phyloP scores from a whole-genome alignment of 352 stramenopile species.

The Blastocystis sp. region DNA sequence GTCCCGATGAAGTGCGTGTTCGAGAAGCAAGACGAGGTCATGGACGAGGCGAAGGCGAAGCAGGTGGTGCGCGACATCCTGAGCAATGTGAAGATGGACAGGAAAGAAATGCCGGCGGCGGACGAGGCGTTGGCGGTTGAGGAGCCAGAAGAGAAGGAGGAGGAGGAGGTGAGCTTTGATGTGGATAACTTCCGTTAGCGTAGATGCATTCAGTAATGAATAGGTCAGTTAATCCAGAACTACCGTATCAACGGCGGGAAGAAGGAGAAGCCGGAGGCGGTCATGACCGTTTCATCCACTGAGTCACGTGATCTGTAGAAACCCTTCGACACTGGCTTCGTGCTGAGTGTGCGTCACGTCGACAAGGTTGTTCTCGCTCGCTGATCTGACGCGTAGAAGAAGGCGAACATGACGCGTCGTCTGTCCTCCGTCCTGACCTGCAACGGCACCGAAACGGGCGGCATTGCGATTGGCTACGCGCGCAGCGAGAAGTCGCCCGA shows the following conservation, averaged over 20 bases:
- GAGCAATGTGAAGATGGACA: neutral
- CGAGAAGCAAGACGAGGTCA: neutral
- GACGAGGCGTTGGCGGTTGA: neutral
- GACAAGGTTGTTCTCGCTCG: neutral
- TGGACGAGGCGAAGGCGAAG: conserved; percentile 30
- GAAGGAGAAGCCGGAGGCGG: neutral
- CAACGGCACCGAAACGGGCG: conserved; percentile 20
- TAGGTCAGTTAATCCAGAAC: conserved; percentile 38
- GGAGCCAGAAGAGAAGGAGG: neutral
- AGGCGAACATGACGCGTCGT: conserved; percentile 55
- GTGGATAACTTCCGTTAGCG: neutral
- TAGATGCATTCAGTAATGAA: neutral
- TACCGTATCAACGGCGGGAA: neutral
- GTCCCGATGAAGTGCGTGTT: neutral
- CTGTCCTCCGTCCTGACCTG: conserved; percentile 13
- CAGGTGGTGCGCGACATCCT: conserved; percentile 6
- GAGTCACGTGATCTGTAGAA: neutral
- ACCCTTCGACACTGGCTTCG: conserved; percentile 25
- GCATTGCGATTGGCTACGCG: conserved; percentile 30
- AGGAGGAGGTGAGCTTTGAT: neutral
- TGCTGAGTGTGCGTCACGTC: conserved; percentile 20
- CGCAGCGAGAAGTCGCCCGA: conserved; percentile 44
- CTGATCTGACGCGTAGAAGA: conserved; percentile 10
- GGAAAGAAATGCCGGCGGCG: neutral
- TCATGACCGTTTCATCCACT: neutral